A percentile compares a stretch with the other conserved stretches of the same genome.
phyloP scores from a whole-genome alignment of 148 eudicot species.

The Diospyros lotus region DNA sequence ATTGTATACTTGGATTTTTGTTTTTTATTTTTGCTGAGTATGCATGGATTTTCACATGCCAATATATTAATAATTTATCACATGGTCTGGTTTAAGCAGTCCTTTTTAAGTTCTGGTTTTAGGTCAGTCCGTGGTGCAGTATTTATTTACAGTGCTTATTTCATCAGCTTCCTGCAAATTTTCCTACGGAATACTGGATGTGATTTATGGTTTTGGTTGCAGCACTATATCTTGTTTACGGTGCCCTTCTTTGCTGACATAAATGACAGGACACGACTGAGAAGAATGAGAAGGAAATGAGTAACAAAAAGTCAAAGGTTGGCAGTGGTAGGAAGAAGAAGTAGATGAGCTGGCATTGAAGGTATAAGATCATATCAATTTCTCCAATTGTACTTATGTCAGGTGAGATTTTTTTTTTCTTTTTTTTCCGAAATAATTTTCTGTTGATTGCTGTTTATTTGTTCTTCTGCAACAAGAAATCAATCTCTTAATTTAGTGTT shows the following conservation, averaged over 20 bases:
- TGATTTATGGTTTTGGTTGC: constrained; percentile 5
- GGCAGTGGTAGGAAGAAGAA: constrained; percentile 62
- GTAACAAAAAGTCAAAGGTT: constrained; percentile 64
- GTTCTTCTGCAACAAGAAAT: background rate
- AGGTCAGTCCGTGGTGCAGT: background rate
- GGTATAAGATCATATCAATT: background rate
- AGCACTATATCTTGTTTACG: background rate
- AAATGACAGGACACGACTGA: constrained; percentile 44
- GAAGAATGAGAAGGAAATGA: constrained; percentile 38
- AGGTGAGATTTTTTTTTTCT: background rate
- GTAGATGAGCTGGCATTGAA: constrained; percentile 20
- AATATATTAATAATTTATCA: no score
- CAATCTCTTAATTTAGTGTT: background rate
- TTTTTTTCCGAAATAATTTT: background rate
- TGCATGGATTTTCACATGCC: no score
- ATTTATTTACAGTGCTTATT: constrained; percentile 4
- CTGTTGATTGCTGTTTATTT: background rate
- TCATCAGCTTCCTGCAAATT: background rate
- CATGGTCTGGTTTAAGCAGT: no score
- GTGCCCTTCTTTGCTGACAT: background rate
- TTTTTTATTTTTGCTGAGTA: no score
- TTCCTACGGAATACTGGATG: background rate
- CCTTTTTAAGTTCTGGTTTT: background rate
- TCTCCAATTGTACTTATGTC: constrained; percentile 7
- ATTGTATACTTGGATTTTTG: no score